phyloP scores from a whole-genome alignment of 148 eudicot genomes.

The Rhododendron henanense region DNA sequence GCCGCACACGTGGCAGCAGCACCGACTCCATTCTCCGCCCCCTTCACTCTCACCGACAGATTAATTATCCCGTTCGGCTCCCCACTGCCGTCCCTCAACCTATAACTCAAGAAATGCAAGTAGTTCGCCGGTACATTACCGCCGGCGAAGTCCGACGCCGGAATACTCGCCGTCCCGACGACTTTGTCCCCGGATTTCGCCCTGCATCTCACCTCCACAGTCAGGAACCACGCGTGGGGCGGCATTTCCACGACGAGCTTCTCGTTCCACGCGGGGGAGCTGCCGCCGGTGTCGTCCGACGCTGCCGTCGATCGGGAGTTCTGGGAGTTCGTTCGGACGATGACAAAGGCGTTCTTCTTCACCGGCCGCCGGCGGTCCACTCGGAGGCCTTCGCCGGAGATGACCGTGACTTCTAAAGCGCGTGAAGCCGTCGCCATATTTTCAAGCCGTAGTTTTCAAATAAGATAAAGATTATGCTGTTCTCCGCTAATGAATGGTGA shows the following conservation, averaged over 20 bases:
- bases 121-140: slow-evolving; percentile 27
- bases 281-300: slow-evolving; percentile 28
- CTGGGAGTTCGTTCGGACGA: slow-evolving; percentile 25
- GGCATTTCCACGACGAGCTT: slow-evolving; percentile 36
- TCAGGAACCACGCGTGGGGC: slow-evolving; percentile 23
- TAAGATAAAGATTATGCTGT: background rate
- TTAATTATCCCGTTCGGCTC: slow-evolving; percentile 66
- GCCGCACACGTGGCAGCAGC: background rate
- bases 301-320: slow-evolving; percentile 9
- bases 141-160: slow-evolving; percentile 49
- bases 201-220: slow-evolving; percentile 37
- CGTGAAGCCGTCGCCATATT: slow-evolving; percentile 4
- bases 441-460: background rate
- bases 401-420: slow-evolving; percentile 35
- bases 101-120: slow-evolving; percentile 60
- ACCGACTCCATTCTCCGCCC: background rate
- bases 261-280: slow-evolving; percentile 55
- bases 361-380: slow-evolving; percentile 17
- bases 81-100: slow-evolving; percentile 44
- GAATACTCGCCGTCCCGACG: slow-evolving; percentile 45
- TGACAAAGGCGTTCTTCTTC: slow-evolving; percentile 37
- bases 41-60: slow-evolving; percentile 47
- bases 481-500: too few relatives aligned
- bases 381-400: slow-evolving; percentile 41
- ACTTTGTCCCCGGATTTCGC: slow-evolving; percentile 4